A percentile compares a stretch with the other conserved stretches of the same genome.
Evolutionary conservation across 129 eudicot species (phyloP).

Genomic region (Flaveria robusta): DNA sequence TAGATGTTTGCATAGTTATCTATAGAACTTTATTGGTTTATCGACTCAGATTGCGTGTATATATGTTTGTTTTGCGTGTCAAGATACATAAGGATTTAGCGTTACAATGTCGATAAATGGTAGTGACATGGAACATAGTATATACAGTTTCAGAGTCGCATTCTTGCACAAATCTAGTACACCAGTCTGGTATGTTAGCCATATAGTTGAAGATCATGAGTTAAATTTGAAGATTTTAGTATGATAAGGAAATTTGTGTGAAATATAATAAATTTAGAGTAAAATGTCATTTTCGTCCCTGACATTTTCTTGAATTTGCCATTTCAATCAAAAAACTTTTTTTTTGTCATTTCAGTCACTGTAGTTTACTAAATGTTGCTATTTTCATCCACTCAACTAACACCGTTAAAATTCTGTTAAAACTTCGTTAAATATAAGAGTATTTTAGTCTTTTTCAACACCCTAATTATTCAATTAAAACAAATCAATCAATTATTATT

Average conservation of each 20-base stretch:
- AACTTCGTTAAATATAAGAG: too few relatives aligned
- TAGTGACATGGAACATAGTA: background rate
- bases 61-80: constrained; percentile 1
- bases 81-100: constrained; percentile 3
- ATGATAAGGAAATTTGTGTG: background rate
- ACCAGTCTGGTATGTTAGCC: background rate
- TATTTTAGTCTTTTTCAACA: too few relatives aligned
- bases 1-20: constrained; percentile 21
- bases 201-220: background rate
- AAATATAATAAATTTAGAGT: too few relatives aligned
- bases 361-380: too few relatives aligned
- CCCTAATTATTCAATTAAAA: too few relatives aligned
- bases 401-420: too few relatives aligned
- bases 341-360: too few relatives aligned
- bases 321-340: too few relatives aligned
- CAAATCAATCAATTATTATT: too few relatives aligned
- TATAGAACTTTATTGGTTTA: constrained; percentile 22
- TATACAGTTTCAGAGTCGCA: background rate
- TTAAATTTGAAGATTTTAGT: background rate
- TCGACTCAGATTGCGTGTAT: background rate
- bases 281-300: too few relatives aligned
- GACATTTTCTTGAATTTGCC: too few relatives aligned
- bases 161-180: background rate
- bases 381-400: too few relatives aligned
- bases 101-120: background rate